phyloP scores from a whole-genome alignment of 2,329 filamentous ascomycete genomes.

The Cladorrhinum sp. region DNA sequence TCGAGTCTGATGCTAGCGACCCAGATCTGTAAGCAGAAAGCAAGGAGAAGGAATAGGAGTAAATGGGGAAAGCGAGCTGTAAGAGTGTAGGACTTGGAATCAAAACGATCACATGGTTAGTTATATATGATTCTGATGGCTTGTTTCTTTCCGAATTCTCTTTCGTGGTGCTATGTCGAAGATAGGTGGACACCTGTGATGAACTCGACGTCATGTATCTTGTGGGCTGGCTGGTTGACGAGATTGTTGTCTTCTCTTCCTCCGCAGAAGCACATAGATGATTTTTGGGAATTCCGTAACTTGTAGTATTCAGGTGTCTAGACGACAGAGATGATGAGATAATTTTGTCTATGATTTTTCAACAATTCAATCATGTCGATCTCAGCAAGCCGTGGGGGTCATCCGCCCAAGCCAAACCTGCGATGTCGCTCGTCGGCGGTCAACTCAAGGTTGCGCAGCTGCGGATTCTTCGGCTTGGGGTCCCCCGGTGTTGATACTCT shows the following conservation, averaged over 20 bases:
- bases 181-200: background rate
- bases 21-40: slow-evolving; percentile 23
- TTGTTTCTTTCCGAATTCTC: background rate
- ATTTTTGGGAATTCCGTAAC: background rate
- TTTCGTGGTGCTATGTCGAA: background rate
- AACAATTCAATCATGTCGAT: background rate
- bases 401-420: background rate
- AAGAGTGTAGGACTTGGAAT: background rate
- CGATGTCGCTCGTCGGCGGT: background rate
- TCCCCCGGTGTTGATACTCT: background rate
- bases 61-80: background rate
- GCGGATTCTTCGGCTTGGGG: background rate
- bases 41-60: background rate
- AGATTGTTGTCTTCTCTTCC: background rate
- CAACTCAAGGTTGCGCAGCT: background rate
- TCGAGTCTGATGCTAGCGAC: slow-evolving; percentile 15
- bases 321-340: background rate
- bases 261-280: background rate
- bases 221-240: background rate
- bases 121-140: background rate
- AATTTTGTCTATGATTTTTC: background rate
- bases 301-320: background rate
- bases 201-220: background rate
- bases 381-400: background rate
- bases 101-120: background rate